Conservation (phyloP, 805 yeast species). For the Saccharomyces mikatae region DNA sequence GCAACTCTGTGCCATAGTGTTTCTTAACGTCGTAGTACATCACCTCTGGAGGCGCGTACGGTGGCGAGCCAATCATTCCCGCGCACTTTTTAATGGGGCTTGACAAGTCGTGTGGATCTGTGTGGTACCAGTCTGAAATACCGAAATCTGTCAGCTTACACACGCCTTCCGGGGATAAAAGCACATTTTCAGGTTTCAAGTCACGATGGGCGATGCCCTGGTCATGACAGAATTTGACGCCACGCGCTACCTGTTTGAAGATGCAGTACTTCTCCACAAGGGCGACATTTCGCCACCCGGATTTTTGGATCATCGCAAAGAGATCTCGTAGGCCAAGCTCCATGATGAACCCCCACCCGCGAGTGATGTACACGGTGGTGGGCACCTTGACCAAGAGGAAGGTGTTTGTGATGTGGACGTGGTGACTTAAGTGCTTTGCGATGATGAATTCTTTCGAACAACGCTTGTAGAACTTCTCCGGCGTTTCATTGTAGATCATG, state of each 20-base stretch:
- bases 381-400: slow-evolving; percentile 50
- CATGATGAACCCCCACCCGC: slow-evolving; percentile 74
- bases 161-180: slow-evolving; percentile 51
- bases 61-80: slow-evolving; percentile 68
- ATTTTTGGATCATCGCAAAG: slow-evolving; percentile 43
- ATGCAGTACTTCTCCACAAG: slow-evolving; percentile 51
- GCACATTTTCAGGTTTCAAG: slow-evolving; percentile 65
- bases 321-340: slow-evolving; percentile 62
- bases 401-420: slow-evolving; percentile 51
- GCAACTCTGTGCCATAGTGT: slow-evolving; percentile 27
- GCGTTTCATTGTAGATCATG: slow-evolving; percentile 52
- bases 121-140: slow-evolving; percentile 59
- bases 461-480: slow-evolving; percentile 55
- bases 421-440: slow-evolving; percentile 43
- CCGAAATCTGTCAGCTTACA: slow-evolving; percentile 73
- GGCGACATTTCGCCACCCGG: slow-evolving; percentile 52
- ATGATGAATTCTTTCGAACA: slow-evolving; percentile 58
- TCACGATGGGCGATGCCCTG: slow-evolving; percentile 65
- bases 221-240: slow-evolving; percentile 54
- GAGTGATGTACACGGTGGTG: slow-evolving; percentile 41
- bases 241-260: slow-evolving; percentile 61
- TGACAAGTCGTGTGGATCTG: slow-evolving; percentile 40
- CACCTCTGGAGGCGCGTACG: slow-evolving; percentile 75
- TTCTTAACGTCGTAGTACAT: slow-evolving; percentile 35
- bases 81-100: slow-evolving; percentile 34